Evolutionary conservation across 257 asterid genomes (phyloP).

Genomic region (Nicotiana attenuata): DNA sequence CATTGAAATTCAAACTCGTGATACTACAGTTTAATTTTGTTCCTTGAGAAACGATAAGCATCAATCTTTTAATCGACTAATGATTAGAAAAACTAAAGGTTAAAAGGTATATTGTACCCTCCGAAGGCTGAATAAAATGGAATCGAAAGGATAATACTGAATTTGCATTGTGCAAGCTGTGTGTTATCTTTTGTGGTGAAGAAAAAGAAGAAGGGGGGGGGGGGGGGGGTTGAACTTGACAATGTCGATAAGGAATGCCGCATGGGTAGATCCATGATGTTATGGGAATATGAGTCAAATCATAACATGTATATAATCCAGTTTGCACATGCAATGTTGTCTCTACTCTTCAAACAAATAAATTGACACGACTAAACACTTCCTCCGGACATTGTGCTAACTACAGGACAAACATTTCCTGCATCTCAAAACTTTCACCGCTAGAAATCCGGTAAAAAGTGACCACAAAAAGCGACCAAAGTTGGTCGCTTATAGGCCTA

Average conservation of each 20-base stretch:
- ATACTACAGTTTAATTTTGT: neutral
- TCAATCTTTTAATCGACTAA: neutral
- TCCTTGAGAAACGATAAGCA: neutral
- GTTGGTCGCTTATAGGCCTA: no score
- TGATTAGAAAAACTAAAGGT: neutral
- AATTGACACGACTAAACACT: neutral
- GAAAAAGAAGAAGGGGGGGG: neutral
- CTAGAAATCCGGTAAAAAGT: no score
- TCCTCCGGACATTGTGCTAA: neutral
- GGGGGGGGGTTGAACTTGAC: neutral
- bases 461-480: no score
- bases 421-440: neutral
- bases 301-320: constrained; percentile 6
- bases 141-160: neutral
- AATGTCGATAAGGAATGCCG: neutral
- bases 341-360: neutral
- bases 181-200: neutral
- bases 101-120: neutral
- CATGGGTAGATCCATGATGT: neutral
- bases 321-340: constrained; percentile 5
- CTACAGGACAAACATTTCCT: neutral
- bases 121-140: neutral
- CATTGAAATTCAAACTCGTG: neutral
- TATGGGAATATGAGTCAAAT: neutral
- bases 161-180: neutral